These are phyloP conservation scores for Excoecaria agallocha DNA, from an alignment of 345 rosid genomes.

Conservation along the genomic window DNA sequence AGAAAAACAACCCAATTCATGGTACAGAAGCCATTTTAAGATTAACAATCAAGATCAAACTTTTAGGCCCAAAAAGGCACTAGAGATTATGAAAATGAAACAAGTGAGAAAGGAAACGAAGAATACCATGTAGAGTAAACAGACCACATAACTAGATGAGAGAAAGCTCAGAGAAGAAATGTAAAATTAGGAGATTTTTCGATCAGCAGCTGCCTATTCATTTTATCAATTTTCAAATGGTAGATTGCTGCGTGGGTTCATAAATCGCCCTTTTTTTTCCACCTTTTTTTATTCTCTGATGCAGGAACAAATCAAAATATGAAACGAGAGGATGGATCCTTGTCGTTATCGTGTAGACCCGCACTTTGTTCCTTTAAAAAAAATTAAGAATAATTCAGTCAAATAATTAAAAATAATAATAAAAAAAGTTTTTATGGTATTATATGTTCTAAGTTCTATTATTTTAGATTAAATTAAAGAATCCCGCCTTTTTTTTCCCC, in stretches of 20 bases:
- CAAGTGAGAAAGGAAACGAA: neutral
- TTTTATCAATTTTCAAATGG: neutral
- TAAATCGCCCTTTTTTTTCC: neutral
- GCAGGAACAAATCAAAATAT: too few species aligned
- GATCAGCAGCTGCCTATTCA: neutral
- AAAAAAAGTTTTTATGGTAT: too few species aligned
- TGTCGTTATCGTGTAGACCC: too few species aligned
- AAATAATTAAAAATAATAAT: too few species aligned
- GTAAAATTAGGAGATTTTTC: neutral
- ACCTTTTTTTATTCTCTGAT: neutral
- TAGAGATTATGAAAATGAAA: neutral
- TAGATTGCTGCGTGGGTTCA: neutral
- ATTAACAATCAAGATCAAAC: neutral
- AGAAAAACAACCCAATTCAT: neutral
- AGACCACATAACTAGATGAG: neutral
- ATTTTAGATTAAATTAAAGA: too few species aligned
- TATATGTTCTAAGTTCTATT: too few species aligned
- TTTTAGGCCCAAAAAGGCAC: neutral
- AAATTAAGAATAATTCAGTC: too few species aligned
- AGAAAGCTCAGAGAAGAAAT: neutral
- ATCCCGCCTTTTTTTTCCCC: too few species aligned
- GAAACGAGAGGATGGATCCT: too few species aligned
- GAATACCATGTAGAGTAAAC: constrained; percentile 1
- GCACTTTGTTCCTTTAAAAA: too few species aligned
- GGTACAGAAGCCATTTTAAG: neutral